Percentiles rank a stretch among this genome's conserved stretches.
These are phyloP conservation scores for Ailanthus altissimus DNA, from an alignment of 345 rosid genomes.

Conservation along the genomic window DNA sequence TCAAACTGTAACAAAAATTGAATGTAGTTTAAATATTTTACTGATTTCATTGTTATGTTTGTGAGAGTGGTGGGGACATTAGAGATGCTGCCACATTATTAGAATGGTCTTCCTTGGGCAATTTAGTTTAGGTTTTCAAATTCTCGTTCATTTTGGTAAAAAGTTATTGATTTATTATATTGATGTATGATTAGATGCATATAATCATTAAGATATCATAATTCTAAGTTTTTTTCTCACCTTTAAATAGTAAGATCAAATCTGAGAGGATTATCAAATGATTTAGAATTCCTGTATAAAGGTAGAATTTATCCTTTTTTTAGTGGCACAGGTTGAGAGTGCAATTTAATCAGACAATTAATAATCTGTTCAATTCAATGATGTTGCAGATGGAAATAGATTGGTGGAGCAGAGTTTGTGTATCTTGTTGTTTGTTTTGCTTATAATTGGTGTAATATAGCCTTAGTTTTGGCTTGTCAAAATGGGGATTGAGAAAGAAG, in stretches of 20 bases:
- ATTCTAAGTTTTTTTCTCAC: constrained; percentile 5
- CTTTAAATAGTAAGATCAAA: background rate
- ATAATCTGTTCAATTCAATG: constrained; percentile 15
- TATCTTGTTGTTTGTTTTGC: background rate
- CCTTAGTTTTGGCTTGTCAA: constrained; percentile 15
- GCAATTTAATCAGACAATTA: constrained; percentile 13
- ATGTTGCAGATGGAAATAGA: constrained; percentile 32
- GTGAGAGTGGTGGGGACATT: background rate
- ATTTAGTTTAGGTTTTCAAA: background rate
- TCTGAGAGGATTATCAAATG: background rate
- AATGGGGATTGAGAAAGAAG: constrained; percentile 72
- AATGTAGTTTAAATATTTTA: background rate
- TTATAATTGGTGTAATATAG: constrained; percentile 17
- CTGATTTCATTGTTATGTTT: background rate
- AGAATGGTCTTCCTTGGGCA: background rate
- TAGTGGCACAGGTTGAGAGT: background rate
- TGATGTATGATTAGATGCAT: background rate
- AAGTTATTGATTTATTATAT: background rate
- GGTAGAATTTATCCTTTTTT: background rate
- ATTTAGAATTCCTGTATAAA: background rate
- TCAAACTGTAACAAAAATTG: background rate
- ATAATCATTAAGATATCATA: background rate
- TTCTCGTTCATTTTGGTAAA: background rate
- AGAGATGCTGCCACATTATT: background rate
- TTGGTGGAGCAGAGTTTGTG: constrained; percentile 22